These are phyloP conservation scores for Styphnolobium japonicum DNA, from an alignment of 306 rosid genomes.

Conservation along the genomic window DNA sequence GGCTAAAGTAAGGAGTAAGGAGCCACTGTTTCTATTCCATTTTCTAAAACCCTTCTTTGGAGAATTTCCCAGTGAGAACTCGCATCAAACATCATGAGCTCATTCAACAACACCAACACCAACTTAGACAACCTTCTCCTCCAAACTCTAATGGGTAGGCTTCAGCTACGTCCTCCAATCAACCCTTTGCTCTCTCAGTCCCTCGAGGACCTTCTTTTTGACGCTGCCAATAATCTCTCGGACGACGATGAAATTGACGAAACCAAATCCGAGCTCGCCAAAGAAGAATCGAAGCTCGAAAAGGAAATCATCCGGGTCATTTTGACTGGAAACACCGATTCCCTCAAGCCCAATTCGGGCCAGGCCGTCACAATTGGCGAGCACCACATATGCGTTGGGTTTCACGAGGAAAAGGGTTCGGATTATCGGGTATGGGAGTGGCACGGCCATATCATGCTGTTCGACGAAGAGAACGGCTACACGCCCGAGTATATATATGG, in stretches of 20 bases:
- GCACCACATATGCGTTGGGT: constrained; percentile 78
- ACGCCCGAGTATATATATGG: constrained; percentile 91
- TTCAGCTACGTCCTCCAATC: constrained; percentile 54
- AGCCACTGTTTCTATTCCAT: no score
- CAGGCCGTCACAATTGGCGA: constrained; percentile 79
- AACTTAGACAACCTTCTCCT: constrained; percentile 65
- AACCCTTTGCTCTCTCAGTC: constrained; percentile 56
- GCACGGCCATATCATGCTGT: constrained; percentile 93
- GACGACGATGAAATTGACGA: neutral
- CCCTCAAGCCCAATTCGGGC: constrained; percentile 80
- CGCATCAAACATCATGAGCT: constrained; percentile 48
- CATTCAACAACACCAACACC: constrained; percentile 42
- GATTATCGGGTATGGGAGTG: constrained; percentile 97
- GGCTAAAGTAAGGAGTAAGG: no score
- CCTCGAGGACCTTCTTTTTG: constrained; percentile 74
- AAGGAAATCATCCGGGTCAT: constrained; percentile 61
- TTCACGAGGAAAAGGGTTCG: constrained; percentile 70
- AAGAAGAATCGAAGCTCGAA: constrained; percentile 51
- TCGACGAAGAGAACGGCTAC: constrained; percentile 70
- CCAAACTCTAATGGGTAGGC: constrained; percentile 67
- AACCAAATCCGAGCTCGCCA: neutral
- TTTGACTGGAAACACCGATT: constrained; percentile 51
- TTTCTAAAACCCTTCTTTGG: constrained; percentile 4
- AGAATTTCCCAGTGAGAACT: no score
- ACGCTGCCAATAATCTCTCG: constrained; percentile 37